Base-by-base conservation (phyloP, 2,329 filamentous ascomycete genomes). In the Phoma sp. region DNA sequence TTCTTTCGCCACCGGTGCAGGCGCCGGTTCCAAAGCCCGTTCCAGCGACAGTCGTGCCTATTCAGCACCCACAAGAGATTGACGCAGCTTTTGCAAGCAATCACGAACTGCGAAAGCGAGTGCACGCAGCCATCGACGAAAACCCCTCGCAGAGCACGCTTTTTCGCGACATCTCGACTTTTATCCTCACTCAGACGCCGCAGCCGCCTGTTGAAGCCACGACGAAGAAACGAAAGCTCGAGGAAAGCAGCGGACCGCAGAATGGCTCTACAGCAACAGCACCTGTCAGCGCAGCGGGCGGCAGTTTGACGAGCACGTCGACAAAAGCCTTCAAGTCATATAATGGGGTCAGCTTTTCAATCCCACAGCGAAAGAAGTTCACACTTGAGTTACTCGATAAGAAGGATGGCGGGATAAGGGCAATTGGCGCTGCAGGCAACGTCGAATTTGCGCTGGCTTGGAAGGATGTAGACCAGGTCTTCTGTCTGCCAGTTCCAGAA, bases 301-400 rank as follows among this genome's bases (percentile, higher is more conserved):
- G 61, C 18, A 64, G 55, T 22, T 58, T 74, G 29, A 52, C 57
- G 7, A 72, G 62, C 59, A 23, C 59, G 7, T 41, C 57, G 3
- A 58, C 61, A 27, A 67, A 66, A 30, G 65, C 73, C 22, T 73
- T 68, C 62, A 65, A 67, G 22, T 60, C 62, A 27, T 70, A 70
- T 32, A 58, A 66, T 51, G 84, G 86, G 60, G 75, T 86, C 49
- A 86, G 83, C 51, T 86, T 88, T 70, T 79, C 83, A 13, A 78
- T 86, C 0, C 86, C 86, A 3, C 82, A 85, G 62, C 77, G 86
- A 47, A 88, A 87, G 76, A 88, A 88, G 75, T 77, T 86, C 55
- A 82, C 78, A 42, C 75, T 88, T 25, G 82, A 86, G 66, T 69
- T 87, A n/a, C 77, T 83, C 9, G 75, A 76, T 37, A 70, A 71